Base-by-base conservation (phyloP, 352 stramenopile genomes). In the Pythium brachiatum region DNA sequence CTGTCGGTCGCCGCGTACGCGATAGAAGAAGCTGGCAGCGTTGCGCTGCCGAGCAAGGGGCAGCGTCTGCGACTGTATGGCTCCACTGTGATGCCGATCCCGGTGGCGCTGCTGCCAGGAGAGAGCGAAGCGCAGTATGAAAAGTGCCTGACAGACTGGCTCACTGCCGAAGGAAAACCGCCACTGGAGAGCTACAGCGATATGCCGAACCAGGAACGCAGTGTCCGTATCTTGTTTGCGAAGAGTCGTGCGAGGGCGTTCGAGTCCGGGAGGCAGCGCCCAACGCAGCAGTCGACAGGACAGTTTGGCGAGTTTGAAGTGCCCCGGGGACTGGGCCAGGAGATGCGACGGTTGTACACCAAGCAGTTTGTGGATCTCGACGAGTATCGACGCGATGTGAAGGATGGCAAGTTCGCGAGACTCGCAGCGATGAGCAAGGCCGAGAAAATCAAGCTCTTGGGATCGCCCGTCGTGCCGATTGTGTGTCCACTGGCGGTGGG, bases 391-490 rank as follows among this genome's bases (percentile, higher is more conserved):
- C 34, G 34, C 9, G 34, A 39, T 12, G 34, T 39, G 9, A 39
- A 39, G 34, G 34, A 39, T 16, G 34, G 34, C 2, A 39, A 39
- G 34, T 39, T 39, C 34, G 11, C 5, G 34, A 39, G 18, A 12
- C 34, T 39, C 18, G 5, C 34, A 18, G 34, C 34, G 5, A 39
- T 39, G 34, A 39, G 34, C 34, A 7, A 39, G 34, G 6, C 11
- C 1, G 54, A 68, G 18, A 62, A 48, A 46, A 27, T 12, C 4
- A 4, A 15, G 39, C 53, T n/a, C 2, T 64, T 60, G 51, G 55
- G 62, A 21, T 44, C 50, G 11, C 47, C 12, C 13, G 38, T 56
- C 13, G 39, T 64, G 48, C 62, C 62, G 12, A 69, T 69, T 21
- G 51, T 47, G 15, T 50, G 64, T 27, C 62, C 62, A 39, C 32